These are phyloP conservation scores for Penicillium angulare DNA, from an alignment of 495 filamentous ascomycete species.

Conservation along the genomic window DNA sequence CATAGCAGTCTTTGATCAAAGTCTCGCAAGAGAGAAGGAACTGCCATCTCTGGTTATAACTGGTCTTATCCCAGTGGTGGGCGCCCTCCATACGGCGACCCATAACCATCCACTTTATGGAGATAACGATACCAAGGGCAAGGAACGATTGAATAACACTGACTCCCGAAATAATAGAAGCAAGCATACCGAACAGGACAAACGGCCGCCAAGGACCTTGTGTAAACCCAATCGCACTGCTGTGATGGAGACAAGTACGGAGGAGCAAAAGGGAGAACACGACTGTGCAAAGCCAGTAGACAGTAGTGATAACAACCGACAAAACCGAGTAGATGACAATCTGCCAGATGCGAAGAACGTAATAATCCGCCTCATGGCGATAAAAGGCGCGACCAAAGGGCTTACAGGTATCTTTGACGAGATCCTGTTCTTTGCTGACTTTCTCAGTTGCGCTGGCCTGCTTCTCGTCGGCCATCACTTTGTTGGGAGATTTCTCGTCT, in stretches of 20 bases:
- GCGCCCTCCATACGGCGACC: slow-evolving; percentile 39
- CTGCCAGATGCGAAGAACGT: slow-evolving; percentile 33
- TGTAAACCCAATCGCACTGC: slow-evolving; percentile 7
- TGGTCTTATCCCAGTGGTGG: slow-evolving; percentile 46
- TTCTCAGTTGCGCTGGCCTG: slow-evolving; percentile 1
- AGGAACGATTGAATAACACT: slow-evolving; percentile 29
- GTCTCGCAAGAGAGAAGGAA: slow-evolving; percentile 41
- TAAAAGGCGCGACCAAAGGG: slow-evolving; percentile 49
- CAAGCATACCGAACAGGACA: slow-evolving; percentile 28
- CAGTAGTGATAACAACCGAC: slow-evolving; percentile 25
- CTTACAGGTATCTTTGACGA: slow-evolving; percentile 13
- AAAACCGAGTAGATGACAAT: slow-evolving; percentile 42
- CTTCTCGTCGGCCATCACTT: slow-evolving; percentile 9
- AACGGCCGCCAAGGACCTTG: slow-evolving; percentile 27
- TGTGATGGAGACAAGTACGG: slow-evolving; percentile 11
- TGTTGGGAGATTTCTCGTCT: not conserved
- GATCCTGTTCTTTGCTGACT: not conserved
- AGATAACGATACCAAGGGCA: slow-evolving; percentile 32
- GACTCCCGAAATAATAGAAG: slow-evolving; percentile 23
- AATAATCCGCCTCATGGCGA: slow-evolving; percentile 34
- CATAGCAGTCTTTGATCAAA: slow-evolving; percentile 41
- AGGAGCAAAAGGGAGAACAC: slow-evolving; percentile 27
- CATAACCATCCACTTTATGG: slow-evolving; percentile 40
- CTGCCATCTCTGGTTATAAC: slow-evolving; percentile 47
- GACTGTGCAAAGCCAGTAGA: slow-evolving; percentile 40